Conservation (phyloP, 176 grass and related monocot genomes). For the Tuctoria greenei region DNA sequence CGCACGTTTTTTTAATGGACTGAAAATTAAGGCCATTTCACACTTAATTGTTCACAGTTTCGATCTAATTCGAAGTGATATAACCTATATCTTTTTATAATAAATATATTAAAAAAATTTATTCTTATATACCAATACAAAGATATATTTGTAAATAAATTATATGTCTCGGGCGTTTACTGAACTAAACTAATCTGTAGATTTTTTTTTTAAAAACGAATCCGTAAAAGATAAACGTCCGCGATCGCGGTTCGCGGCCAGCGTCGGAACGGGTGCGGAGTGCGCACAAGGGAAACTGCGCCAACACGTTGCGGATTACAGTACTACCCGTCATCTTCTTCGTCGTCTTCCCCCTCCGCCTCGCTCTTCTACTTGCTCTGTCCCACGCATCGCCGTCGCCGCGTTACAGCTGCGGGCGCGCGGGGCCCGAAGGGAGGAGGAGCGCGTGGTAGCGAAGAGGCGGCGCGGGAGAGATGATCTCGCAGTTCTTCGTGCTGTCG, state of each 20-base stretch:
- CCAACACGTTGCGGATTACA: conserved; percentile 5
- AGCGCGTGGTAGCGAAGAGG: background rate
- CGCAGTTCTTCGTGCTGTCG: conserved; percentile 98
- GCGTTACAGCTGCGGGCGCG: background rate
- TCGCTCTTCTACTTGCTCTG: background rate
- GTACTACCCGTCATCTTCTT: conserved; percentile 7
- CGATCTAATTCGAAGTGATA: too few species aligned
- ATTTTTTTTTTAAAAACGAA: too few species aligned
- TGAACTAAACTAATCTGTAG: too few species aligned
- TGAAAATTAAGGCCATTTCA: too few species aligned
- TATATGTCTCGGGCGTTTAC: too few species aligned
- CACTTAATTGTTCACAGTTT: too few species aligned
- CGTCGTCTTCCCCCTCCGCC: background rate
- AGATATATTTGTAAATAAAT: too few species aligned
- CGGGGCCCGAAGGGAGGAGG: background rate
- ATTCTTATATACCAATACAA: too few species aligned
- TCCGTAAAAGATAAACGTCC: background rate
- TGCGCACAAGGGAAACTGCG: background rate
- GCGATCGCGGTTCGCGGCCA: background rate
- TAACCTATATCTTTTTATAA: too few species aligned
- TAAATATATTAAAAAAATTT: too few species aligned
- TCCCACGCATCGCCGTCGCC: conserved; percentile 16
- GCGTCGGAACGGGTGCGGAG: background rate
- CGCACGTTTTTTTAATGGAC: too few species aligned
- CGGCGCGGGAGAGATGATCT: conserved; percentile 59